Conservation (phyloP, 2,329 filamentous ascomycete genomes). For the Biscogniauxia mediterranea region DNA sequence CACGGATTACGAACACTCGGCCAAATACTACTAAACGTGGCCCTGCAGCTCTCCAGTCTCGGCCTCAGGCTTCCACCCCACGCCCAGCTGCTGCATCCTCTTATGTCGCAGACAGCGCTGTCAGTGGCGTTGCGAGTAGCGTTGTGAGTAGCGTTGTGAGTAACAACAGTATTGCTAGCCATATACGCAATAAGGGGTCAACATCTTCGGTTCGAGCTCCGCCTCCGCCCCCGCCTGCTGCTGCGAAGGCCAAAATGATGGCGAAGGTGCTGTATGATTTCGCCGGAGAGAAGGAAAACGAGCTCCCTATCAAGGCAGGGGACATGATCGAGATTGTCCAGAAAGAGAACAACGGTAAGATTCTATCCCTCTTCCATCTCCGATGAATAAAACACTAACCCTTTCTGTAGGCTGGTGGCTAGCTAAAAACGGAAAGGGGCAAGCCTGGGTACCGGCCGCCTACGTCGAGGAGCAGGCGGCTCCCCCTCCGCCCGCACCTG, state of each 20-base stretch:
- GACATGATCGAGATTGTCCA: constrained; percentile 87
- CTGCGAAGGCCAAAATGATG: constrained; percentile 67
- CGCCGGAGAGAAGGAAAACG: constrained; percentile 76
- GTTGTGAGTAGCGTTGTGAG: constrained; percentile 29
- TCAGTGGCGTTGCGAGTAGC: background rate
- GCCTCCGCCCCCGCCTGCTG: constrained; percentile 63
- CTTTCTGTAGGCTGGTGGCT: constrained; percentile 82
- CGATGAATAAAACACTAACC: constrained; percentile 32
- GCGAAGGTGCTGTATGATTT: constrained; percentile 95
- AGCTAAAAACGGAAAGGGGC: constrained; percentile 68
- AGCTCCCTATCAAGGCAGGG: constrained; percentile 75
- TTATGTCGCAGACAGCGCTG: constrained; percentile 23
- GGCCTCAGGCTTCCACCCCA: constrained; percentile 16
- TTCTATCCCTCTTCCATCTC: background rate
- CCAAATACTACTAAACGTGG: constrained; percentile 33
- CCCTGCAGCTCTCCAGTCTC: constrained; percentile 24
- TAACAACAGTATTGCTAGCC: constrained; percentile 42
- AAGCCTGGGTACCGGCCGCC: constrained; percentile 91
- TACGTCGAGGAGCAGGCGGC: constrained; percentile 84
- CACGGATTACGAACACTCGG: constrained; percentile 60
- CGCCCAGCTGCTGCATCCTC: constrained; percentile 39
- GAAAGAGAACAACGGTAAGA: constrained; percentile 92
- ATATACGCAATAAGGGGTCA: constrained; percentile 56
- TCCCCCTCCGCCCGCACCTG: constrained; percentile 56
- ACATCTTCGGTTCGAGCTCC: constrained; percentile 52